Evolutionary conservation across 208 protist genomes (phyloP), one percentile per base, ranked within the genome.

Genomic region (Crithidia expoeki): DNA sequence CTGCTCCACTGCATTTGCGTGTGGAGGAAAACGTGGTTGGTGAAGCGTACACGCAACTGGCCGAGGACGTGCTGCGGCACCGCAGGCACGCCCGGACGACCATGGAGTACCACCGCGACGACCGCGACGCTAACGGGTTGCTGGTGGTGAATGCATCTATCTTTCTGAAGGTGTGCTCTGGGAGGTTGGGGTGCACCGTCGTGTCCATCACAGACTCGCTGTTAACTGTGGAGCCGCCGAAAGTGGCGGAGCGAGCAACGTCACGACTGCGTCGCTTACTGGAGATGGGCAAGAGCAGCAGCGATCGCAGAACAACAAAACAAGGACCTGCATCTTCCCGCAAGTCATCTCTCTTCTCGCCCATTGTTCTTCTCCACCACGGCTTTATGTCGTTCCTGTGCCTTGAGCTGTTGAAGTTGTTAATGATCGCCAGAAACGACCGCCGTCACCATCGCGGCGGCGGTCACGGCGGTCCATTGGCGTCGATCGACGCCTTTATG

Each of bases 91-190:
- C 65, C n/a, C 27, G 34, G 21, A 63, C 76, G 12, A 44, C 71
- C 40, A 80, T 90, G 51, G 80, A 81, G 40, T 94, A 93, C 69
- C 67, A 84, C 66, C 69, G 72, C 27, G 79, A 88, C 38, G 74
- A 64, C 23, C 66, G 42, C 23, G 40, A 74, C 61, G 74, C 84
- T 9, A 73, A 66, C 10, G 90, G 85, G 0, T 68, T 72, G 17
- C 65, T 95, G 10, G 76, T 77, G 0, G 77, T 92, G 44, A 95
- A 95, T 53, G 90, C 85, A 2, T 93, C 90, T 1, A 84, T 95
- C 6, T 84, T 92, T 56, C 60, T 95, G 60, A 85, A 86, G 68
- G 59, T 92, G 33, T 94, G 89, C 66, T 72, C 84, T 5, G 73
- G 60, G 17, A 52, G 5, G 30, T 27, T 40, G 25, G 30, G 57